A percentile compares a stretch with the other conserved stretches of the same genome.
Conservation (phyloP, 176 grass and related monocot species). For the Ananas comosus region DNA sequence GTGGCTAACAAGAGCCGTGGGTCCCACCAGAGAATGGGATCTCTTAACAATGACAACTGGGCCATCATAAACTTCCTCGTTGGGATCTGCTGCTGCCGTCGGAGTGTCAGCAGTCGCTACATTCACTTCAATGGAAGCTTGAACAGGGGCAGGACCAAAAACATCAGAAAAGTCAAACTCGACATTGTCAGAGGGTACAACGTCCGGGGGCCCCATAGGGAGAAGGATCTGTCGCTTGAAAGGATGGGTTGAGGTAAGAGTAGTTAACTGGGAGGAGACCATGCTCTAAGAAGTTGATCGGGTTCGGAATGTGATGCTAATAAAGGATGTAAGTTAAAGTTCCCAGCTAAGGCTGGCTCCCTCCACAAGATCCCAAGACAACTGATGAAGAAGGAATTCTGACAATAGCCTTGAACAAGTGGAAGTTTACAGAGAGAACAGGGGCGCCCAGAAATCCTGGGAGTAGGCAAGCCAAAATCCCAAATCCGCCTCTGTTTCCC, state of each 20-base stretch:
- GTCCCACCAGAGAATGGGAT: slow-evolving; percentile 94
- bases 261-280: slow-evolving; percentile 63
- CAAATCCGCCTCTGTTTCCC: slow-evolving; percentile 70
- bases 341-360: slow-evolving; percentile 38
- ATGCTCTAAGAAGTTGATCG: slow-evolving; percentile 38
- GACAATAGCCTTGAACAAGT: slow-evolving; percentile 94
- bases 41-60: slow-evolving; percentile 72
- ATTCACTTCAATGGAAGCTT: slow-evolving; percentile 36
- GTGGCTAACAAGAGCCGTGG: slow-evolving; percentile 56
- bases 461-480: slow-evolving; percentile 47
- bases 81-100: slow-evolving; percentile 33
- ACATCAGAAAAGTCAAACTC: slow-evolving; percentile 98
- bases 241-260: slow-evolving; percentile 32
- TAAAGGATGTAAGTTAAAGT: neutral
- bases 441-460: slow-evolving; percentile 60
- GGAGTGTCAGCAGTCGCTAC: slow-evolving; percentile 44
- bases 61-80: slow-evolving; percentile 60
- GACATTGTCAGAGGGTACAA: slow-evolving; percentile 53
- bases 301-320: neutral
- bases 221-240: slow-evolving; percentile 64
- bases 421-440: slow-evolving; percentile 69
- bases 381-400: slow-evolving; percentile 87
- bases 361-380: slow-evolving; percentile 41
- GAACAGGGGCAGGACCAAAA: slow-evolving; percentile 64
- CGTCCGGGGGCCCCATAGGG: slow-evolving; percentile 71